Conservation (phyloP, 495 filamentous ascomycete species). For the Friedmanniomyces simplex region DNA sequence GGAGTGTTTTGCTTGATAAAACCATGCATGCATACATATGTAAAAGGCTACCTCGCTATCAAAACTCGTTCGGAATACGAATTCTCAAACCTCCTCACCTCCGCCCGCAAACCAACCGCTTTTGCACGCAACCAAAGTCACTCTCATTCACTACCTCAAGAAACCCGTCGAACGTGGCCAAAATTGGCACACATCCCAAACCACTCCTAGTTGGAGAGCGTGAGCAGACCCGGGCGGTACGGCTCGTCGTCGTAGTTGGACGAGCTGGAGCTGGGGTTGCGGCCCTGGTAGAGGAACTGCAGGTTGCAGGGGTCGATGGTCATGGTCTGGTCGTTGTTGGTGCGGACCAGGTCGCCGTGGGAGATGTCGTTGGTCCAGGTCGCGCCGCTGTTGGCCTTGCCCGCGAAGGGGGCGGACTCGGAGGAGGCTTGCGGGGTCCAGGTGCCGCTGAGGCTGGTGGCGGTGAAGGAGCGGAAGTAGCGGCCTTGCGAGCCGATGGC, state of each 20-base stretch:
- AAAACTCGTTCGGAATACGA: no score
- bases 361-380: slow-evolving; percentile 57
- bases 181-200: not conserved
- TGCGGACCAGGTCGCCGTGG: slow-evolving; percentile 49
- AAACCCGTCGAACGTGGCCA: no score
- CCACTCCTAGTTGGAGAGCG: not conserved
- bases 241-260: slow-evolving; percentile 11
- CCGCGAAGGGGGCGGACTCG: slow-evolving; percentile 48
- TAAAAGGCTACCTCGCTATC: no score
- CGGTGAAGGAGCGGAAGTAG: slow-evolving; percentile 56
- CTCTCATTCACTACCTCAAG: no score
- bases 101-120: no score
- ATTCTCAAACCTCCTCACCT: no score
- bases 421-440: slow-evolving; percentile 45
- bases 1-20: no score
- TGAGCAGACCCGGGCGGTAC: slow-evolving; percentile 20
- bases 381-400: slow-evolving; percentile 50
- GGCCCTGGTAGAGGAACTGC: slow-evolving; percentile 20
- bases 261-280: slow-evolving; percentile 1
- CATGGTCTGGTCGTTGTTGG: slow-evolving; percentile 46
- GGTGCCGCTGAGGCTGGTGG: slow-evolving; percentile 39
- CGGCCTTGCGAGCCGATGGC: slow-evolving; percentile 45
- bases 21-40: no score
- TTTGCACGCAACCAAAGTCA: no score
- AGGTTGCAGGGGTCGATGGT: slow-evolving; percentile 24